Percentiles rank a stretch among this genome's conserved stretches.
These are phyloP conservation scores for Pseudocercospora crystallina DNA, from an alignment of 2,329 filamentous ascomycete genomes.

Conservation along the genomic window DNA sequence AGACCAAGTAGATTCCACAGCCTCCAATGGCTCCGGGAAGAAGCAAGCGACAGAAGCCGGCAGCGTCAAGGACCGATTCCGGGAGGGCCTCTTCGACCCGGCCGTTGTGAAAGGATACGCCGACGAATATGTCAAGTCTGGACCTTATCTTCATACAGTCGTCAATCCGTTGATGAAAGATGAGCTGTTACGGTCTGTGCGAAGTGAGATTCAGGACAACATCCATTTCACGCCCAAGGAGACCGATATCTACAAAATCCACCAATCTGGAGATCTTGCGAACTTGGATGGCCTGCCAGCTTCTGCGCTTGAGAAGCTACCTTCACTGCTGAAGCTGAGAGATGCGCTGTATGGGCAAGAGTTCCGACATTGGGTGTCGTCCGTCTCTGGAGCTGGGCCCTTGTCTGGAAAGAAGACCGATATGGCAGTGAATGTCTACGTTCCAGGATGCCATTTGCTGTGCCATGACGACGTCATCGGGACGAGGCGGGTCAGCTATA, in stretches of 20 bases:
- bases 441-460: slow-evolving; percentile 88
- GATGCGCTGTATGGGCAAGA: slow-evolving; percentile 88
- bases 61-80: slow-evolving; percentile 58
- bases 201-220: slow-evolving; percentile 82
- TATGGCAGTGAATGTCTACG: slow-evolving; percentile 99
- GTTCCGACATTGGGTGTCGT: slow-evolving; percentile 85
- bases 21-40: slow-evolving; percentile 41
- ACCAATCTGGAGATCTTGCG: slow-evolving; percentile 95
- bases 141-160: slow-evolving; percentile 87
- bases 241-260: slow-evolving; percentile 99
- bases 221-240: slow-evolving; percentile 97
- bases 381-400: slow-evolving; percentile 80
- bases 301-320: slow-evolving; percentile 78
- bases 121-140: slow-evolving; percentile 61
- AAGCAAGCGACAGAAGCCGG: slow-evolving; percentile 39
- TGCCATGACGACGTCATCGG: slow-evolving; percentile 99
- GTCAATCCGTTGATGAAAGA: slow-evolving; percentile 80
- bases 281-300: slow-evolving; percentile 94
- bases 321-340: slow-evolving; percentile 85
- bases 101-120: slow-evolving; percentile 60
- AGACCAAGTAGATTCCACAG: slow-evolving; percentile 27
- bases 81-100: slow-evolving; percentile 64
- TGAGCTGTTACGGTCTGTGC: slow-evolving; percentile 77
- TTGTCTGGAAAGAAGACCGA: slow-evolving; percentile 93
- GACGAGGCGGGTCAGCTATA: slow-evolving; percentile 93